Percentiles rank a stretch among this genome's conserved stretches.
Evolutionary conservation across 495 filamentous ascomycete genomes (phyloP).

Genomic region (Staphylotrichum longicolle): DNA sequence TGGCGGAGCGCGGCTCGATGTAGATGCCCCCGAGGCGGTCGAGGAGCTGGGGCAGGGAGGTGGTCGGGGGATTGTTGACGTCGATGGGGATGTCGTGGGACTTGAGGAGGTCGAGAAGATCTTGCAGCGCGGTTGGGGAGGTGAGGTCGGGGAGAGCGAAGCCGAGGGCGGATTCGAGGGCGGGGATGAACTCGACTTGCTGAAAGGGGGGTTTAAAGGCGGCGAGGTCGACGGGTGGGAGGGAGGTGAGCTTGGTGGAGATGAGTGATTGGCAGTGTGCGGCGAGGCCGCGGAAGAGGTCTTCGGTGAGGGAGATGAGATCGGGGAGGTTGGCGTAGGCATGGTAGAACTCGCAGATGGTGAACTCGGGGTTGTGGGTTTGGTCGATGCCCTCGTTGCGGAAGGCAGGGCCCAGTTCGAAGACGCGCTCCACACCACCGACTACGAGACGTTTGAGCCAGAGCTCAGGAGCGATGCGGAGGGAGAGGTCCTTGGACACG

Average conservation of each 20-base stretch:
- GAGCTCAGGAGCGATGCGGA: constrained; percentile 88
- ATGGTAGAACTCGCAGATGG: constrained; percentile 94
- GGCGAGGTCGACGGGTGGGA: constrained; percentile 51
- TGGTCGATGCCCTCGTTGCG: constrained; percentile 94
- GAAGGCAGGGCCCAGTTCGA: constrained; percentile 89
- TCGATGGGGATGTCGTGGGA: constrained; percentile 46
- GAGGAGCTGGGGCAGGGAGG: constrained; percentile 73
- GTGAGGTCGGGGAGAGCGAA: constrained; percentile 68
- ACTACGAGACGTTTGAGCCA: constrained; percentile 96
- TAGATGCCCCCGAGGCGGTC: constrained; percentile 75
- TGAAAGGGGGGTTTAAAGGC: constrained; percentile 49
- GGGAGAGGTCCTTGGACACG: constrained; percentile 61
- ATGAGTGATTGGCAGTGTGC: constrained; percentile 51
- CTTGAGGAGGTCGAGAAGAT: constrained; percentile 58
- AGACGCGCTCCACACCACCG: constrained; percentile 87
- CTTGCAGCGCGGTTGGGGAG: constrained; percentile 49
- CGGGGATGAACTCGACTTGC: constrained; percentile 76
- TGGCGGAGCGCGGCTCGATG: constrained; percentile 66
- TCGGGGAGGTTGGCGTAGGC: constrained; percentile 76
- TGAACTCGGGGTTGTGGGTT: constrained; percentile 98
- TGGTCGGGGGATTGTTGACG: constrained; percentile 42
- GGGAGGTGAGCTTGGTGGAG: constrained; percentile 43
- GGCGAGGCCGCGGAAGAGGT: constrained; percentile 59
- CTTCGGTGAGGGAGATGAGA: constrained; percentile 71
- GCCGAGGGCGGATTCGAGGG: constrained; percentile 64